These are phyloP conservation scores for Peronospora tabacina DNA, from an alignment of 352 stramenopile genomes.

Conservation along the genomic window DNA sequence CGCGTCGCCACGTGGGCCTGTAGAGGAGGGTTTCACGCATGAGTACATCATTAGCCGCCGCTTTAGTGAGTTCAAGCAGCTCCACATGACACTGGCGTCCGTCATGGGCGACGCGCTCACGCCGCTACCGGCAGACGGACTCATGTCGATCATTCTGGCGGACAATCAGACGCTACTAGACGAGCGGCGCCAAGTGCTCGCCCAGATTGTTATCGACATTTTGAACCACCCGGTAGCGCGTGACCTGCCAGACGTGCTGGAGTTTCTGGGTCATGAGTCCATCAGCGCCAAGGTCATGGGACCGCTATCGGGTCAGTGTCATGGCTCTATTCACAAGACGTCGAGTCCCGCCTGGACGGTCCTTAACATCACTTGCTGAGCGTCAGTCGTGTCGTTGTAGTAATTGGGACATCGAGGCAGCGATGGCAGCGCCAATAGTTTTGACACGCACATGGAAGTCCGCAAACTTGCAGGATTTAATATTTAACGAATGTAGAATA, in stretches of 20 bases:
- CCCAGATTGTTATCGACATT: slow-evolving; percentile 54
- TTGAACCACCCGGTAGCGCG: slow-evolving; percentile 44
- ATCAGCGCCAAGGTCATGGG: slow-evolving; percentile 39
- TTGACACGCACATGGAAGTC: not conserved
- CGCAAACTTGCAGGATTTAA: not conserved
- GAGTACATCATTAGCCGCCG: slow-evolving; percentile 60
- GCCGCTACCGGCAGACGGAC: slow-evolving; percentile 42
- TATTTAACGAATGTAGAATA: slow-evolving; percentile 1
- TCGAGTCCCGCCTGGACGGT: slow-evolving; percentile 54
- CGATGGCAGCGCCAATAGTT: not conserved
- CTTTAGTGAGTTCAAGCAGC: slow-evolving; percentile 62
- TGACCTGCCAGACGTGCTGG: slow-evolving; percentile 52
- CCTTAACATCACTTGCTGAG: not conserved
- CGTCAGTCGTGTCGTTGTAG: slow-evolving; percentile 18
- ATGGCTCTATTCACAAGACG: slow-evolving; percentile 66
- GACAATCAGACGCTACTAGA: slow-evolving; percentile 61
- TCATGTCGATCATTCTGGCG: slow-evolving; percentile 59
- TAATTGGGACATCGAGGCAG: not conserved
- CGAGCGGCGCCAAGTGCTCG: slow-evolving; percentile 55
- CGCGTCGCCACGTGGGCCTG: slow-evolving; percentile 24
- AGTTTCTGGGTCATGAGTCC: slow-evolving; percentile 51
- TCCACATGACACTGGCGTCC: slow-evolving; percentile 42
- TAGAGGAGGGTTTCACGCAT: slow-evolving; percentile 31
- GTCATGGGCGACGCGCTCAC: slow-evolving; percentile 46
- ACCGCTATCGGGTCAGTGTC: slow-evolving; percentile 39